These are phyloP conservation scores for Quercus rubra DNA, from an alignment of 306 rosid species.

Conservation along the genomic window DNA sequence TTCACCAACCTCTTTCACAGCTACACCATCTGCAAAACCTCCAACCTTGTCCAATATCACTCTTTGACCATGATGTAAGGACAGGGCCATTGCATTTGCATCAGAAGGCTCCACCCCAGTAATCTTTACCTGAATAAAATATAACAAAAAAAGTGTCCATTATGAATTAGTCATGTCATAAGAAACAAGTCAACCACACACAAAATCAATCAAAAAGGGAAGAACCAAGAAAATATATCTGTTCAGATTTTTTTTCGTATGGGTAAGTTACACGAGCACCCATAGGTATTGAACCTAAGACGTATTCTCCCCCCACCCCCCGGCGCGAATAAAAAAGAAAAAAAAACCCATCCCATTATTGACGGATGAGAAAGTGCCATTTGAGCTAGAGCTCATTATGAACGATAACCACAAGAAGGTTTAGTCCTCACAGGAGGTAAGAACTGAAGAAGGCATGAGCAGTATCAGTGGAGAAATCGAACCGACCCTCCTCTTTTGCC, in stretches of 20 bases:
- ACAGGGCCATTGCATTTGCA: slow-evolving; percentile 94
- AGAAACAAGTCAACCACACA: neutral
- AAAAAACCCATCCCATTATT: neutral
- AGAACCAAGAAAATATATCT: neutral
- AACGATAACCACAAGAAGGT: neutral
- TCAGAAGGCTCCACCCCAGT: slow-evolving; percentile 94
- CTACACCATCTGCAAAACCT: slow-evolving; percentile 98
- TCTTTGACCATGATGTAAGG: slow-evolving; percentile 82
- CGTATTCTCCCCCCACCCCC: too few species aligned
- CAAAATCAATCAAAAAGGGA: neutral
- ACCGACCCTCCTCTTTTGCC: too few species aligned
- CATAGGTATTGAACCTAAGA: too few species aligned
- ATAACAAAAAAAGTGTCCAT: slow-evolving; percentile 7
- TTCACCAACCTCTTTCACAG: slow-evolving; percentile 96
- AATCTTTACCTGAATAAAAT: slow-evolving; percentile 65
- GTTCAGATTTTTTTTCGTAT: too few species aligned
- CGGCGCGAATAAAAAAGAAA: neutral
- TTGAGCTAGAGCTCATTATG: neutral
- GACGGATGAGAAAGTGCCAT: too few species aligned
- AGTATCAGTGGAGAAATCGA: neutral
- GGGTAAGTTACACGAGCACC: too few species aligned
- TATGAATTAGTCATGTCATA: neutral
- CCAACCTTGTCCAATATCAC: slow-evolving; percentile 81
- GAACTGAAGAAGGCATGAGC: neutral
- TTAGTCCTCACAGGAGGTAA: neutral